Base-by-base conservation (phyloP, 2,329 filamentous ascomycete genomes). In the Xylariaceae sp. region DNA sequence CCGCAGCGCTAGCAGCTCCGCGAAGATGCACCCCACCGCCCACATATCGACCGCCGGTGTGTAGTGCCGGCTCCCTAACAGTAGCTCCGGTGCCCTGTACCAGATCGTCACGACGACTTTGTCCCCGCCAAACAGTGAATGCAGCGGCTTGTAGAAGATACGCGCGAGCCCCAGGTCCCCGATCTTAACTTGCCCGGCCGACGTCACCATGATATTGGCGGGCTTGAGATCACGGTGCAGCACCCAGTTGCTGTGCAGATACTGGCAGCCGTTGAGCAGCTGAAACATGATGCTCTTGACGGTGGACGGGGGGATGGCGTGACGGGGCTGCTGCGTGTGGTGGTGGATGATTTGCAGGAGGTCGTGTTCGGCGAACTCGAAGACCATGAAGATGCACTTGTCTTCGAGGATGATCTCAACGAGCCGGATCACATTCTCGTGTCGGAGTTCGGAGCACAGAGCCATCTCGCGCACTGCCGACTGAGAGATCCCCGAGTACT, bases 331-430 rank as follows among this genome's bases (percentile, higher is more conserved):
- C 72, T 96, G 89, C 1, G 90, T 96, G 74, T 99, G 95, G 71
- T 98, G 93, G 72, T 99, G 95, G 65, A 99, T 97, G 71, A 99
- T 98, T 73, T 99, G 95, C 3, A 99, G 81, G 40, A 99, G 78
- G 74, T 99, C 95, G 73, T 99, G 95, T 75, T 99, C 95, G 64
- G 95, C 95, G 73, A 96, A 99, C 74, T 98, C 95, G 67, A 99
- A 98, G 1, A 99, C 93, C 89, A 99, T 99, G 76, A 93, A 99
- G 72, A 99, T 98, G 77, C 93, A 97, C 78, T 98, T 98, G 74
- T 96, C 93, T 76, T 99, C 93, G 2, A 99, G 81, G 67, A 99
- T 96, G 68, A 96, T 98, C 75, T 99, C 95, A 59, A 93, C 87
- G 1, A 97, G 85, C 56, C 89, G 87, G 64, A 99, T 93, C 32